Base-by-base conservation (phyloP, 768 basidiomycete species). In the Suillus occidentalis region DNA sequence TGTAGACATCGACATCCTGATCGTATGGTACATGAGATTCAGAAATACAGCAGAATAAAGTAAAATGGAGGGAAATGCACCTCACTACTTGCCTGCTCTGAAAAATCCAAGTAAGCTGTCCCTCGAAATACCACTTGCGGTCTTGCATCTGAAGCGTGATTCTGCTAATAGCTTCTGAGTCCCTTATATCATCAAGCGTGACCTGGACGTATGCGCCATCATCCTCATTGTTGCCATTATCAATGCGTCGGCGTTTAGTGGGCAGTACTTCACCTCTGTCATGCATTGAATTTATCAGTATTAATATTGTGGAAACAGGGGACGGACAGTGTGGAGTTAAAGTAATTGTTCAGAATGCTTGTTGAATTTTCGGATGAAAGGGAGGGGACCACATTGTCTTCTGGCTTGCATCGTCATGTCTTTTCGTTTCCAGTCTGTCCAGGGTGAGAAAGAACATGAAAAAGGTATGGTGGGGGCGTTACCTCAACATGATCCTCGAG, bases 321-420 rank as follows among this genome's bases (percentile, higher is more conserved):
- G n/a, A 72, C 81, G 69, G 72, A 91, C 92, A 94, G 71, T 6
- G 91, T 89, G 52, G 92, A 88, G 64, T 91, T 89, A 16, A 0
- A 99, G 79, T 12, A 98, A 80, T 68, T 95, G 80, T 69, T 97
- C 94, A 0, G 95, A 97, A 75, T 99, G 97, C 72, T 98, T 95
- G 71, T 99, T 99, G 79, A 99, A 99, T 73, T 96, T 92, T 59
- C 97, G 85, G 68, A 99, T 99, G 55, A 99, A 83, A 0, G 97
- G 97, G 28, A 99, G 77, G 14, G 92, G 91, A 42, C 89, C 90
- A 58, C 88, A 84, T 75, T 97, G 92, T 71, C 90, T 85, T 18
- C 97, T 97, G 16, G 97, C 88, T 74, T 94, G 94, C 97, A 99
- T 99, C 1, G 97, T 99, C 28, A 92, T 73, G 70, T 99, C 97